Base-by-base conservation (phyloP, 257 asterid genomes). In the Perilla frutescens region DNA sequence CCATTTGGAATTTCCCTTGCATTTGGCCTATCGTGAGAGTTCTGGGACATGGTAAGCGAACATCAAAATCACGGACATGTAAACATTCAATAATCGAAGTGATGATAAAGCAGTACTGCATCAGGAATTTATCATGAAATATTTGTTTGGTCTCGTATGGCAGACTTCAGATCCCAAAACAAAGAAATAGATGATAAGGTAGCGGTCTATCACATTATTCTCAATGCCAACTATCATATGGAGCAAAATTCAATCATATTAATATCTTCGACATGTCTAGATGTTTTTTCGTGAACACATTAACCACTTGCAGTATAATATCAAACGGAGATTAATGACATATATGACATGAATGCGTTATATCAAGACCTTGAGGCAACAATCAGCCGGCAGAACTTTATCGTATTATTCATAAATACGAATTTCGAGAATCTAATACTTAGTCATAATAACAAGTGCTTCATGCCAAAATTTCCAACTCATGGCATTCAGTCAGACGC, bases 1-100 rank as follows among this genome's bases (percentile, higher is more conserved):
- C 95, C 99, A 91, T 91, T 85, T 91, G 99, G 77, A 90, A 94
- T 84, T 91, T 94, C 10, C 99, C 99, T 90, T 91, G 97, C 97
- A 91, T 88, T 84, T 91, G 97, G 77, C 99, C 97, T 40, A 94
- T 94, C 15, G 96, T 94, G 70, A 94, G 97, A 77, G 97, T 73
- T 87, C 99, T 95, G 90, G 56, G 20, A 76, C 68, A 66, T 68
- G 8, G 57, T 48, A 76, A 60, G 39, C 48, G 44, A 50, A 70
- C 41, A 72, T 48, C 67, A 74, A 41, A 32, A 11, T 32, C 49
- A 74, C 41, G 48, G 36, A 76, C 14, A 7, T 55, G 37, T 10
- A 14, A 48, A 43, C 11, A 10, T 13, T 13, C 40, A 29, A 29
- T 44, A 37, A 68, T 34, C 51, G 4, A 49, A 66, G 72, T 53